These are phyloP conservation scores for Alisma plantagoaquatica DNA, from an alignment of 106 monocot genomes.

Conservation along the genomic window DNA sequence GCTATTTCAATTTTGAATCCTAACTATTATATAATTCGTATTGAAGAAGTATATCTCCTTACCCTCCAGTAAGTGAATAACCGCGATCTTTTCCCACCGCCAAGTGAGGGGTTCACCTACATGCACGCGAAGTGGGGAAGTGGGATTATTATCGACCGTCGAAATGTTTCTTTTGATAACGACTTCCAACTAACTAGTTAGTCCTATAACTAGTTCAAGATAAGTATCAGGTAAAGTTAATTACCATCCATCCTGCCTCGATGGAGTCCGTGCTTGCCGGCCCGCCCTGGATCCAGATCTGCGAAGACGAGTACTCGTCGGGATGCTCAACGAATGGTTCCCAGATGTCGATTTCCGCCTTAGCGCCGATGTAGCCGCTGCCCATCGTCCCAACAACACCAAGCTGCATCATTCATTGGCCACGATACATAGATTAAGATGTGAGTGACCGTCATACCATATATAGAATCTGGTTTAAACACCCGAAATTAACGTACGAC, in stretches of 20 bases:
- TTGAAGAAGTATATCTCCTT: too few relatives aligned
- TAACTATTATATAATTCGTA: too few relatives aligned
- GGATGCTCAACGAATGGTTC: constrained; percentile 14
- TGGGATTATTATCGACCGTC: background rate
- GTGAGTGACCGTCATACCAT: too few relatives aligned
- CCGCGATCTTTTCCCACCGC: constrained; percentile 14
- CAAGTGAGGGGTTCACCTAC: constrained; percentile 22
- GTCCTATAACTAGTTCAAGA: background rate
- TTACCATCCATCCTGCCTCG: constrained; percentile 34
- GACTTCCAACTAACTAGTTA: background rate
- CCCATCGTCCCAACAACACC: constrained; percentile 3
- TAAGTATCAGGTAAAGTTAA: background rate
- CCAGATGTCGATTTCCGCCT: constrained; percentile 19
- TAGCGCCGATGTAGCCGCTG: constrained; percentile 22
- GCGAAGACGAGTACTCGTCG: constrained; percentile 17
- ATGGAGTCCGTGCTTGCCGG: constrained; percentile 12
- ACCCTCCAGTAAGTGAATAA: constrained; percentile 25
- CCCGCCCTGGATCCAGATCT: constrained; percentile 22
- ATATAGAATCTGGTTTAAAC: too few relatives aligned
- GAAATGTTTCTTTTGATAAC: background rate
- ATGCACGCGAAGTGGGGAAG: background rate
- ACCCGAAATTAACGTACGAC: too few relatives aligned
- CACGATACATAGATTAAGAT: too few relatives aligned
- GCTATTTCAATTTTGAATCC: too few relatives aligned
- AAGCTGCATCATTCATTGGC: too few relatives aligned